Evolutionary conservation across 306 rosid species (phyloP), one percentile per base, ranked within the genome.

Genomic region (Clitoria ternatea): DNA sequence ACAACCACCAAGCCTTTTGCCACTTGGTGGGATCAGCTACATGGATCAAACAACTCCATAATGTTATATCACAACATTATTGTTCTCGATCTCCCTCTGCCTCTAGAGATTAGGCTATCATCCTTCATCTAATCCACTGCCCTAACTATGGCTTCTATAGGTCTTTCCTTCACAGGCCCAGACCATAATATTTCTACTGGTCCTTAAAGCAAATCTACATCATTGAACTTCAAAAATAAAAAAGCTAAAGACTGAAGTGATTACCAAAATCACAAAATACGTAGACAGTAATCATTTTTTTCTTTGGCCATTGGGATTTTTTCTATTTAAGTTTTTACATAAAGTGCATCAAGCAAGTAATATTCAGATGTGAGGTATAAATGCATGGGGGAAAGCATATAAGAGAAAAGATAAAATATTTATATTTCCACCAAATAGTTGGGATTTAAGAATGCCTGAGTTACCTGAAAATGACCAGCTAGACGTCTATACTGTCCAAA

Each of bases 401-500:
- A 45, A 69, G 24, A n/a, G 30, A 32, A 52, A 53, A 26, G 40
- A 48, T 15, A 47, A 52, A 47, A 43, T 15, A 43, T 17, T 14
- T 5, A 47, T 10, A 29, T 24, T 29, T 59, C 49, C 65, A 66
- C 23, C 37, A 71, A 35, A 66, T 43, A 53, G 26, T 61, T 62
- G 50, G 45, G 69, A 36, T 45, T 63, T 53, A 61, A 52, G 30
- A 77, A 66, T 61, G 66, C 9, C 3, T 68, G 29, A 66, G 61
- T 52, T 74, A 94, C 98, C 98, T 94, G 97, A 87, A 87, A 89
- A 78, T 87, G 94, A 75, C 98, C 97, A 61, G 90, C 96, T 59
- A 94, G 84, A 39, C 96, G 98, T 80, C 97, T 85, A 80, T 94
- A 94, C 79, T 94, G 98, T 82, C 98, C 98, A 60, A 94, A 94